Evolutionary conservation across 345 rosid species (phyloP), one percentile per base, ranked within the genome.

Genomic region (Erysimum cheiranthoides): DNA sequence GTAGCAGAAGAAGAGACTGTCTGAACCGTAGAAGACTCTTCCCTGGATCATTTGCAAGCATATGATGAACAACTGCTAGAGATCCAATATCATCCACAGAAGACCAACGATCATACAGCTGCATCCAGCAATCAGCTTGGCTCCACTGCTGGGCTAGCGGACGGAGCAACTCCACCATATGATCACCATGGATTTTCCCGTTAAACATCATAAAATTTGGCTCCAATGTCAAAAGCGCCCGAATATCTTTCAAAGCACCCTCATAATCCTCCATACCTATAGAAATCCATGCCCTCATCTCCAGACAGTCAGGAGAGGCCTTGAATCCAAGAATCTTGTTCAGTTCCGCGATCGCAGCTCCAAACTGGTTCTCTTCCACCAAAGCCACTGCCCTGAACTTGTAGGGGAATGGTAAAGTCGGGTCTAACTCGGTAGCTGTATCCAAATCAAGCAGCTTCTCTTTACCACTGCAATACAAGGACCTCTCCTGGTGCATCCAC

Each of bases 121-220:
- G 97, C 96, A 92, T 90, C 98, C 97, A 94, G 76, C 97, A 92
- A 72, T 92, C 97, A 71, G 92, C 97, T 76, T 86, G 91, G 78
- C 88, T 89, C 86, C 87, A 89, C 73, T 88, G 89, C 76, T 85
- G 96, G 39, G 82, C 96, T 66, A 83, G 84, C 42, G 97, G 96
- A 6, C 79, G 76, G 11, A 94, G 89, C 70, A 88, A 75, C 80
- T 92, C 90, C 39, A 92, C 89, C 85, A 94, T 66, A 47, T 78
- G 89, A 56, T 94, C 93, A 45, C 91, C 89, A 9, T 74, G 88
- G 82, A 92, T 70, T 73, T 87, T 86, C 76, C 87, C 80, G 40
- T 90, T 76, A 74, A 92, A 92, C 87, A 90, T 83, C 93, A 82
- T 84, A 82, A 89, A 88, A 79, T 80, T 81, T 2, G 96, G 95